Base-by-base conservation (phyloP, 768 basidiomycete species). In the Sutorius australiensis region DNA sequence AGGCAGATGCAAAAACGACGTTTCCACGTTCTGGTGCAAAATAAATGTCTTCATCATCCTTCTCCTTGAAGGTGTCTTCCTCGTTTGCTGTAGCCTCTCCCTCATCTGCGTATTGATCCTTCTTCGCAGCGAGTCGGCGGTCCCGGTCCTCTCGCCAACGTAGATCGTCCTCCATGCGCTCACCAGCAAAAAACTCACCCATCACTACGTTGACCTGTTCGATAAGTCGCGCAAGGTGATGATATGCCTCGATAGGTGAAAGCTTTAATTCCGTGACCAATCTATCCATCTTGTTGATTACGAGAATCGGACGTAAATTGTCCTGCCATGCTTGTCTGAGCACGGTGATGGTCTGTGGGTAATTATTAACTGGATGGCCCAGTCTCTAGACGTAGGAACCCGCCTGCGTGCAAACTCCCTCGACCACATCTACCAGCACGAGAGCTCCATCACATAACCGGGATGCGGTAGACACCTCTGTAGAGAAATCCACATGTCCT, bases 121-220 rank as follows among this genome's bases (percentile, higher is more conserved):
- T 90, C 73, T 91, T 88, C 21, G 78, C 80, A 12, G 83, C 84
- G 16, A 95, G 72, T 12, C 94, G 81, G 19, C 83, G 79, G 62
- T 98, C 92, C 28, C 90, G 84, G 58, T 92, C 92, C 74, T 98
- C 95, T 57, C 88, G 77, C 92, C 97, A 97, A 13, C 92, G 79
- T 19, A 93, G 70, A 71, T 98, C 95, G 56, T 98, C 94, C 58
- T 95, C 94, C 94, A 98, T 97, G 16, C 97, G 77, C 56, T 98
- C 95, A 2, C 88, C 81, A 4, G 95, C 93, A 64, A 94, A 98
- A 70, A 98, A 95, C 52, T 83, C 83, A 0, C 97, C 97, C 93
- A 98, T 95, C 46, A 98, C 92, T 0, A 94, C 97, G 63, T 98
- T 99, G 24, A 98, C 95, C 63, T 97, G 92, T 67, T 98, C 95